These are phyloP conservation scores for Hysterium pulicare DNA, from an alignment of 2,329 filamentous ascomycete species.

Conservation along the genomic window DNA sequence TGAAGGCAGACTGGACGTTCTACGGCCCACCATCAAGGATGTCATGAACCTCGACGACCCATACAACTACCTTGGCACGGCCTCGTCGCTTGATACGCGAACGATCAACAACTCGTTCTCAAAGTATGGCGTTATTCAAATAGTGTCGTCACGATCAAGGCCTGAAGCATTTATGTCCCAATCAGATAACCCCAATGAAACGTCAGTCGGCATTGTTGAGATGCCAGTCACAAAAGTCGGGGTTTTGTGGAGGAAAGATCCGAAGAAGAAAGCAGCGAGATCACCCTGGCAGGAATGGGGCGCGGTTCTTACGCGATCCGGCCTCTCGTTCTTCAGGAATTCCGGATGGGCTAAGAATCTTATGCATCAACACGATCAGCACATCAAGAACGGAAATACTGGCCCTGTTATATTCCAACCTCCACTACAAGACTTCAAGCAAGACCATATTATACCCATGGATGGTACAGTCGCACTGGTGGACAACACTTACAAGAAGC, in stretches of 20 bases:
- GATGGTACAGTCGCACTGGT: conserved; percentile 86
- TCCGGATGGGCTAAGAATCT: conserved; percentile 87
- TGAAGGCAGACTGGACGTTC: conserved; percentile 76
- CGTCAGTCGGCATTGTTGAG: conserved; percentile 83
- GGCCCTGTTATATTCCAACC: conserved; percentile 86
- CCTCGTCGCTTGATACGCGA: conserved; percentile 70
- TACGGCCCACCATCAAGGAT: conserved; percentile 86
- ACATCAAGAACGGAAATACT: conserved; percentile 73
- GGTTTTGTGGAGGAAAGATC: conserved; percentile 88
- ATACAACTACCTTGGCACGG: conserved; percentile 81
- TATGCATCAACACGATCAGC: conserved; percentile 81
- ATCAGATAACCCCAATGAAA: conserved; percentile 78
- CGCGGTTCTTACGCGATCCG: conserved; percentile 90
- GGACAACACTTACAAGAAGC: conserved; percentile 84
- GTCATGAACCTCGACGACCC: conserved; percentile 88
- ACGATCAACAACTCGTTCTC: conserved; percentile 86
- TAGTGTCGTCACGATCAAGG: conserved; percentile 87
- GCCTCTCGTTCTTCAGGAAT: conserved; percentile 95
- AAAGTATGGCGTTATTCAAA: conserved; percentile 87
- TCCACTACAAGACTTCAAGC: conserved; percentile 86
- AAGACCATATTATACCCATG: conserved; percentile 88
- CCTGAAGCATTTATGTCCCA: conserved; percentile 95
- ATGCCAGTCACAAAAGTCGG: conserved; percentile 98
- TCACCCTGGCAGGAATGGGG: conserved; percentile 99
- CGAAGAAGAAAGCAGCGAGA: conserved; percentile 87